Evolutionary conservation across 73 alveolate genomes (phyloP).

Genomic region (Paramecium biaurelia): DNA sequence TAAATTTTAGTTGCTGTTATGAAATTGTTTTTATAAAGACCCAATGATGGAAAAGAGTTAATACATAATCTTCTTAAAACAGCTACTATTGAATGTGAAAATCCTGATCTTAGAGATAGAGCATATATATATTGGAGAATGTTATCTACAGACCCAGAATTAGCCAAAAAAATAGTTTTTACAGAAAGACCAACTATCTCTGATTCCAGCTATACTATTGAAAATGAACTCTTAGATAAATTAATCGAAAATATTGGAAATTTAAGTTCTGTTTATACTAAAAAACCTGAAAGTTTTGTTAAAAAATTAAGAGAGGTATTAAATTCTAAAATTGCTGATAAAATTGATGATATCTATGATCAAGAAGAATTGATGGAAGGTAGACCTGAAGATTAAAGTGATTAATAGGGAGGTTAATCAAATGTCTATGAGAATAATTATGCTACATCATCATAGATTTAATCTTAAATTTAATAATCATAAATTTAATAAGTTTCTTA

Average conservation of each 20-base stretch:
- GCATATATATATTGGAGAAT: conserved; percentile 97
- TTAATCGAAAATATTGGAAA: conserved; percentile 92
- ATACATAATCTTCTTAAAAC: conserved; percentile 73
- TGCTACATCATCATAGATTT: background rate
- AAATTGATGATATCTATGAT: conserved; percentile 74
- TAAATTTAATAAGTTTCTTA: background rate
- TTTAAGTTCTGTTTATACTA: conserved; percentile 92
- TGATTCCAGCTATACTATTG: conserved; percentile 91
- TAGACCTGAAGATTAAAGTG: conserved; percentile 3
- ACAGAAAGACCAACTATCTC: conserved; percentile 96
- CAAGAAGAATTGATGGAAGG: background rate
- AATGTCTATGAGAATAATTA: background rate
- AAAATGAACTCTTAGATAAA: conserved; percentile 84
- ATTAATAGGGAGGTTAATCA: background rate
- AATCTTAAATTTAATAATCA: background rate
- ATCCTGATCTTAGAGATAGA: conserved; percentile 99
- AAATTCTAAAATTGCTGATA: conserved; percentile 78
- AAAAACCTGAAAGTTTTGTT: conserved; percentile 95
- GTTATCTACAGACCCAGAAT: conserved; percentile 92
- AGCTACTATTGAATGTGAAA: conserved; percentile 93
- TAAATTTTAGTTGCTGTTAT: conserved; percentile 87
- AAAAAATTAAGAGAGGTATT: conserved; percentile 86
- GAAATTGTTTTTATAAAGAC: conserved; percentile 96
- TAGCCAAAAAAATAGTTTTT: conserved; percentile 89
- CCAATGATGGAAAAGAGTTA: conserved; percentile 75